Percentiles rank a stretch among this genome's conserved stretches.
Evolutionary conservation across 257 asterid genomes (phyloP).

Genomic region (Misopates orontium): DNA sequence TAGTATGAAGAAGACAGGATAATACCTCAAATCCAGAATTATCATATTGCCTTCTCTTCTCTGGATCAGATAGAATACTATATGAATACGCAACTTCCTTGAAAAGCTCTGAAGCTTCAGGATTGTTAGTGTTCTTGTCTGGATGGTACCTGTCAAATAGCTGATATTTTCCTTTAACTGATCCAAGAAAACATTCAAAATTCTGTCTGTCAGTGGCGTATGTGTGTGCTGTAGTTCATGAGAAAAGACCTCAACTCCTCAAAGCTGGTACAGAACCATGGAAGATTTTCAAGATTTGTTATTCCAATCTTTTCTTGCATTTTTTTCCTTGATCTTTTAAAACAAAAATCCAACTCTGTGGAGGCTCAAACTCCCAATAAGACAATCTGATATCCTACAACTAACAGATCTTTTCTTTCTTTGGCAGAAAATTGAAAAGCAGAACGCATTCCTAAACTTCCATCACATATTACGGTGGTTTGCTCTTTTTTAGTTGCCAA

Average conservation of each 20-base stretch:
- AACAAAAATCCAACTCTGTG: not conserved
- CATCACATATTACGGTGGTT: too few species aligned
- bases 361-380: not conserved
- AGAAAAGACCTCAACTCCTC: not conserved
- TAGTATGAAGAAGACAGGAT: not conserved
- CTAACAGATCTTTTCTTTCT: too few species aligned
- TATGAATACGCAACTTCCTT: constrained; percentile 99
- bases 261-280: not conserved
- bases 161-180: constrained; percentile 21
- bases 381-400: not conserved
- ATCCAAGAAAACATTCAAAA: constrained; percentile 5
- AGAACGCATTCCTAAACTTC: not conserved
- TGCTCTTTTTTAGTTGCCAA: too few species aligned
- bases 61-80: constrained; percentile 93
- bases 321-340: constrained; percentile 3
- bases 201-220: not conserved
- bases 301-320: not conserved
- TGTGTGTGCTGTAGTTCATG: not conserved
- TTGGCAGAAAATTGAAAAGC: not conserved
- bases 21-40: constrained; percentile 91
- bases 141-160: constrained; percentile 85
- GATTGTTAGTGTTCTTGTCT: constrained; percentile 93
- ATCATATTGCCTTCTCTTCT: constrained; percentile 92
- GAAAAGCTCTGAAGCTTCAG: constrained; percentile 97
- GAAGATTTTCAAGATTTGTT: constrained; percentile 10